Base-by-base conservation (phyloP, 768 basidiomycete species). In the Tulasnella sp. region DNA sequence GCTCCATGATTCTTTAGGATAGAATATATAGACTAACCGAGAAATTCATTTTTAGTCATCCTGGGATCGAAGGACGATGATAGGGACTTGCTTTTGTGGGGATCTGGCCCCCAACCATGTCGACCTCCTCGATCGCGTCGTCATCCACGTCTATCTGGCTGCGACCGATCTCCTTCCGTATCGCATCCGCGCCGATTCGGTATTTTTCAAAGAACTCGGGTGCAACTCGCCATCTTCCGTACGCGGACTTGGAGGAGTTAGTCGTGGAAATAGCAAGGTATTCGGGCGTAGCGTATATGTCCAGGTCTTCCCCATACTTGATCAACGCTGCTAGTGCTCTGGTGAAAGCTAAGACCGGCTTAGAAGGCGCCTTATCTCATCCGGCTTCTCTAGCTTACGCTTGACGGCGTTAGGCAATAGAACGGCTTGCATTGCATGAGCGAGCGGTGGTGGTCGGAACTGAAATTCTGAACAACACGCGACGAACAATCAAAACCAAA, bases 181-280 rank as follows among this genome's bases (percentile, higher is more conserved):
- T 48, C 5, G 61, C 61, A 42, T 78, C 76, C 26, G 48, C 42
- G 11, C 55, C 73, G 29, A 92, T 83, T 51, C 82, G 86, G 81
- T 92, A 95, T 78, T 87, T 89, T 35, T 89, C 89, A 82, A 95
- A 95, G 84, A 93, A 94, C 48, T 86, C 84, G 55, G 85, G 88
- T 11, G 86, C 86, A 80, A 91, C 93, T 82, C 88, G 90, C 85
- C 95, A 91, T 18, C 92, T 89, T 83, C 90, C 92, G 82, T 92
- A 95, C 15, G 94, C 93, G 51, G 94, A 92, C 82, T 91, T 89
- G 5, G 93, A 91, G 3, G 91, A 90, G 84, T 95, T 95, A 32
- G 92, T 93, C 2, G 91, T 86, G 74, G 92, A 93, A 37, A 95
- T 83, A 7, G 90, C 87, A 42, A 95, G 82, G 44, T 85, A 84